Conservation (phyloP, 768 basidiomycete genomes). For the Boletus subcaerulescens region DNA sequence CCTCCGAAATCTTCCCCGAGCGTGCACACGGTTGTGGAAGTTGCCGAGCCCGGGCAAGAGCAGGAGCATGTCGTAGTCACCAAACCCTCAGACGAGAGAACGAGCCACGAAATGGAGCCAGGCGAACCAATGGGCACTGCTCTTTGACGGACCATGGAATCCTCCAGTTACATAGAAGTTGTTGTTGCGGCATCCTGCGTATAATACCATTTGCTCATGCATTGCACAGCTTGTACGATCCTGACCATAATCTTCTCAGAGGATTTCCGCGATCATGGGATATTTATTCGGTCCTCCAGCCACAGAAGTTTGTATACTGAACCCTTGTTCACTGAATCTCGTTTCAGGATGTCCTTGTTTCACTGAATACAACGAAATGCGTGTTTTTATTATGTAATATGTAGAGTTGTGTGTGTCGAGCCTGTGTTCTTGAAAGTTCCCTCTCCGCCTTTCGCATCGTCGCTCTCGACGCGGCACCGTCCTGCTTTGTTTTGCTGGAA, state of each 20-base stretch:
- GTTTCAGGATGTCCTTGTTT: background rate
- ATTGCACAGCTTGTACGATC: too few species aligned
- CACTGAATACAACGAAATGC: background rate
- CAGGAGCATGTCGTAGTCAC: conserved; percentile 10
- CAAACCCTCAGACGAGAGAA: conserved; percentile 1
- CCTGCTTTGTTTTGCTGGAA: conserved; percentile 4
- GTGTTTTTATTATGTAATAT: conserved; percentile 21
- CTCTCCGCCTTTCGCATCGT: conserved; percentile 15
- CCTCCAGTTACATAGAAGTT: background rate
- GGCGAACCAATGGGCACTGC: conserved; percentile 30
- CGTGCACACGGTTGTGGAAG: conserved; percentile 28
- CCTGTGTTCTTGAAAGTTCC: conserved; percentile 9
- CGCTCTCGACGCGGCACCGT: conserved; percentile 2
- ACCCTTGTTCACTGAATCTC: too few species aligned
- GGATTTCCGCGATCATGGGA: too few species aligned
- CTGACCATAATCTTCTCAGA: too few species aligned
- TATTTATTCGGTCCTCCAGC: too few species aligned
- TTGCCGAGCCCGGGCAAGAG: conserved; percentile 20
- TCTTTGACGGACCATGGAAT: conserved; percentile 17
- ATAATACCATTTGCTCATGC: background rate
- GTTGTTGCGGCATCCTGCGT: background rate
- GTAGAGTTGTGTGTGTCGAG: conserved; percentile 2
- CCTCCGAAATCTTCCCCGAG: conserved; percentile 13
- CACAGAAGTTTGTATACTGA: too few species aligned
- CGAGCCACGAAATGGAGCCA: conserved; percentile 11